phyloP scores from a whole-genome alignment of 805 yeast species.

The Metschnikowia picachoensis region DNA sequence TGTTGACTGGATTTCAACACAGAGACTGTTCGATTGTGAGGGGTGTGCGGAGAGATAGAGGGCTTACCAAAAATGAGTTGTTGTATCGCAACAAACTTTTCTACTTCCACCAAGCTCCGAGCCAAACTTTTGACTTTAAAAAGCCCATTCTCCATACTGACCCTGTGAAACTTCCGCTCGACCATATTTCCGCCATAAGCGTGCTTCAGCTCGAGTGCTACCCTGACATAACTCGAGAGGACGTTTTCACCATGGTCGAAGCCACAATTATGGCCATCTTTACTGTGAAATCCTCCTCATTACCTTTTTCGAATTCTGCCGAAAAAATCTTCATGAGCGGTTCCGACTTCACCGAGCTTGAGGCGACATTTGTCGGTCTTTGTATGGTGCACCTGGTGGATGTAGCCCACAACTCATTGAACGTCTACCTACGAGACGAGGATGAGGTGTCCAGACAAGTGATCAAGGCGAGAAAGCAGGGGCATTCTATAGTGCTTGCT shows the following conservation, averaged over 20 bases:
- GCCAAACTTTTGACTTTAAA: slow-evolving; percentile 9
- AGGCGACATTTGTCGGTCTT: slow-evolving; percentile 42
- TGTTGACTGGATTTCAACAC: slow-evolving; percentile 7
- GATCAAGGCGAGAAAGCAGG: slow-evolving; percentile 7
- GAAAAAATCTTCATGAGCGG: not conserved
- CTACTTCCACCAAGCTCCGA: slow-evolving; percentile 46
- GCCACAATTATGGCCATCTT: slow-evolving; percentile 16
- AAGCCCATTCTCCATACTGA: slow-evolving; percentile 8
- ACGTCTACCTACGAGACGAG: slow-evolving; percentile 53
- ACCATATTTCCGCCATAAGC: slow-evolving; percentile 10
- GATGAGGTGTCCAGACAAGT: slow-evolving; percentile 12
- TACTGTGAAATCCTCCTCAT: not conserved
- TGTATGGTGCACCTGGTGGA: slow-evolving; percentile 68
- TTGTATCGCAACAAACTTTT: slow-evolving; percentile 48
- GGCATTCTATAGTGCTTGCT: slow-evolving; percentile 40
- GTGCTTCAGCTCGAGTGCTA: slow-evolving; percentile 10
- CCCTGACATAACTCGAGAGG: not conserved
- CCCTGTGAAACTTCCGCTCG: slow-evolving; percentile 10
- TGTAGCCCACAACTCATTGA: slow-evolving; percentile 32
- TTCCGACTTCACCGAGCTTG: slow-evolving; percentile 1
- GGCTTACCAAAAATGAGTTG: slow-evolving; percentile 49
- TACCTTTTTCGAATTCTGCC: not conserved
- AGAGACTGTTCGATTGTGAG: slow-evolving; percentile 6
- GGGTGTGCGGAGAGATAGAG: slow-evolving; percentile 20
- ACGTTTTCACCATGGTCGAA: slow-evolving; percentile 7